Conservation (phyloP, 768 basidiomycete genomes). For the Podaxis sp. region DNA sequence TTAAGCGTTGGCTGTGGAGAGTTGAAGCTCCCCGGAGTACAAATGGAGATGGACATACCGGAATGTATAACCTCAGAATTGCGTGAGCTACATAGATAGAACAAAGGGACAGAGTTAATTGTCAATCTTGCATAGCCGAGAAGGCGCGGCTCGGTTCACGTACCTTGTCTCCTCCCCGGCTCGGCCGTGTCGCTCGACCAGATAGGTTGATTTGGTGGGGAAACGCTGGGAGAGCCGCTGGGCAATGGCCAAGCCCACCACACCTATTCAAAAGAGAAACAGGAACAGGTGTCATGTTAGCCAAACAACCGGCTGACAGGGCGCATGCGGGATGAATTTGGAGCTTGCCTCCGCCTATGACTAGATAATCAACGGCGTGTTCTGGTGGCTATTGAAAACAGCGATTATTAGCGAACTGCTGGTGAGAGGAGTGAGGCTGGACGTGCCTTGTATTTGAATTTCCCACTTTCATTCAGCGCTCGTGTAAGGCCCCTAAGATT, state of each 20-base stretch:
- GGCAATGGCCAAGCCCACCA: constrained; percentile 85
- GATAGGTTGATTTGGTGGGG: constrained; percentile 66
- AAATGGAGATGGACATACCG: constrained; percentile 38
- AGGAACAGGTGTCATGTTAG: background rate
- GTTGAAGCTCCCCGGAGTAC: background rate
- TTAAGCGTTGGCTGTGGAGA: background rate
- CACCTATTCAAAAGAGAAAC: constrained; percentile 43
- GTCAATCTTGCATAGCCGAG: background rate
- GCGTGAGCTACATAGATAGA: constrained; percentile 57
- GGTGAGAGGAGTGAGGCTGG: background rate
- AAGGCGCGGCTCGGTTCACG: background rate
- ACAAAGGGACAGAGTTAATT: background rate
- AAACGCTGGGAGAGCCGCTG: constrained; percentile 65
- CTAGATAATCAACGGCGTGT: constrained; percentile 73
- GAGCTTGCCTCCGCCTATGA: constrained; percentile 79
- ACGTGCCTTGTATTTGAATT: constrained; percentile 62
- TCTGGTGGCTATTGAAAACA: constrained; percentile 53
- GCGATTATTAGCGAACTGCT: background rate
- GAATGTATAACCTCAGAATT: constrained; percentile 97
- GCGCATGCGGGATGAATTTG: background rate
- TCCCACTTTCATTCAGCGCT: constrained; percentile 59
- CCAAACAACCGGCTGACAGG: background rate
- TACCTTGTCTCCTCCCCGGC: constrained; percentile 89
- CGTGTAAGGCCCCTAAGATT: constrained; percentile 50
- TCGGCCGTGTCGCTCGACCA: constrained; percentile 74